Evolutionary conservation across 2,329 filamentous ascomycete species (phyloP), one percentile per base, ranked within the genome.

Genomic region (Coleophoma crateriformis): DNA sequence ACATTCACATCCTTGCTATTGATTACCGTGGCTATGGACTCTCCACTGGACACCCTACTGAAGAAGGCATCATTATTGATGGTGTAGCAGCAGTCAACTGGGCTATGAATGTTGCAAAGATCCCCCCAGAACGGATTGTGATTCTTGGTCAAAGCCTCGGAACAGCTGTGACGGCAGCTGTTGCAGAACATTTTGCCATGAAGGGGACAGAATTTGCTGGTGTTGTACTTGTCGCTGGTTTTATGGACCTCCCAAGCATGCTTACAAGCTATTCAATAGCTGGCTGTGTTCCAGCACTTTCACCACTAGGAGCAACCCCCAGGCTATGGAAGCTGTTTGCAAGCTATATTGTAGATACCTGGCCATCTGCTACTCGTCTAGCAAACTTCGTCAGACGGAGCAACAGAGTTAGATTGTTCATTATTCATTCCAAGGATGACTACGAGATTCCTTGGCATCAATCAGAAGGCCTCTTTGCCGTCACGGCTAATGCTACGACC

Each of bases 1-100:
- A 78, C 49, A 81, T 90, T 48, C 91, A 96, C 63, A 79, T 96
- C 41, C 74, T 96, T n/a, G 81, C 89, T 37, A 83, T 96, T 60
- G 90, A 96, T 72, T 96, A 96, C 68, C 86, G 91, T 15, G 91
- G 91, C 7, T 96, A 89, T 59, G 91, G 90, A 1, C 77, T 81
- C 37, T 94, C 88, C 8, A 88, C 84, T 0, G 90, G 92, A n/a
- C 71, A 69, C 4, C 92, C 92, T 0, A 85, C 84, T 0, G 92
- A 97, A 69, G 71, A 78, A 34, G 92, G 92, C 0, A 71, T 97
- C 7, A 88, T 95, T 49, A 81, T 79, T 4, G 92, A 97, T 64
- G 89, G 85, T 14, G 74, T 86, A 3, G 76, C 89, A 0, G 71
- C 89, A 3, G 74, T 95, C 3, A 77, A 90, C 52, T 95, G 87